Evolutionary conservation across 257 asterid genomes (phyloP).

Genomic region (Leptodermis oblonga): DNA sequence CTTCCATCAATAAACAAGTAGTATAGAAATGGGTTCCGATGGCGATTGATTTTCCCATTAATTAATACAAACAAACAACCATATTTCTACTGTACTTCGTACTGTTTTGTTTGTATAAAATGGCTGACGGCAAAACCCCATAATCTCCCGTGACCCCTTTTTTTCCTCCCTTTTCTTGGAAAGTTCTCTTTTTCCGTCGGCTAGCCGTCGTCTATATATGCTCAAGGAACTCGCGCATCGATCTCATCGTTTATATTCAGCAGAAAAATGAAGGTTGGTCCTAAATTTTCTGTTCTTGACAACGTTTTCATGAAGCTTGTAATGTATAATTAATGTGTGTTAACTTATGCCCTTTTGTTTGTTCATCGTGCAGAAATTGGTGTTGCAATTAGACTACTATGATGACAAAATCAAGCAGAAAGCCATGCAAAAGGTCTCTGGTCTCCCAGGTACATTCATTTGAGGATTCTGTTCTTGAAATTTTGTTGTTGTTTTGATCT

Average conservation of each 20-base stretch:
- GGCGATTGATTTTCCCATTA: not conserved
- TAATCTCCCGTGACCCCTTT: too few relatives aligned
- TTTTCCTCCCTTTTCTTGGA: not conserved
- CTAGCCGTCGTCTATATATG: not conserved
- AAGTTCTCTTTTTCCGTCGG: not conserved
- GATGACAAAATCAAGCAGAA: slow-evolving; percentile 57
- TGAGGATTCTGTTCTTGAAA: too few relatives aligned
- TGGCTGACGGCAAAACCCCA: not conserved
- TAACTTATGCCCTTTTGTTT: not conserved
- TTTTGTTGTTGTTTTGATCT: too few relatives aligned
- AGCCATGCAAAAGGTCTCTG: slow-evolving; percentile 52
- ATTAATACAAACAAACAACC: too few relatives aligned
- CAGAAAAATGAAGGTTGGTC: slow-evolving; percentile 21
- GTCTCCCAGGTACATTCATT: slow-evolving; percentile 44
- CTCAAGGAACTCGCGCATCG: not conserved
- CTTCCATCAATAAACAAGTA: not conserved
- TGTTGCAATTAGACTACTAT: slow-evolving; percentile 43
- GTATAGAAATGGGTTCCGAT: not conserved
- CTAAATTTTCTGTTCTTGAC: too few relatives aligned
- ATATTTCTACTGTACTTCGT: too few relatives aligned
- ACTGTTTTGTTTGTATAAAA: too few relatives aligned
- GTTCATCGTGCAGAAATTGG: slow-evolving; percentile 37
- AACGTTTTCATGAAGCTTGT: too few relatives aligned
- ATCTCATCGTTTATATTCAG: not conserved
- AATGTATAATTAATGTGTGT: too few relatives aligned